Conservation (phyloP, 1,284 basidiomycete species). For the Sporisorium reilianum region DNA sequence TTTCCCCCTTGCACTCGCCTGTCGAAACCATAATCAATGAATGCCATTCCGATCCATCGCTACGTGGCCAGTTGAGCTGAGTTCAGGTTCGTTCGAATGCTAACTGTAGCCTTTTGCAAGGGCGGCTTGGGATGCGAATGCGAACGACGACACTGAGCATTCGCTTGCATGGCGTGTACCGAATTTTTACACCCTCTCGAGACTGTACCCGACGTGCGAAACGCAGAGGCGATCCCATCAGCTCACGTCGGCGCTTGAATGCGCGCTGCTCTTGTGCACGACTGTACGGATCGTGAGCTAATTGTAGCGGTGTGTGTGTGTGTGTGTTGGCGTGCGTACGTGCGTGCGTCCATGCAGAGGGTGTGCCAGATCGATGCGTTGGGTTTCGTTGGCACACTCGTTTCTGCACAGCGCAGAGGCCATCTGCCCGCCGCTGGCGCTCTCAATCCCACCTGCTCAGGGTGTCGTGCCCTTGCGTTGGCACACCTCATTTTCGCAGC, state of each 20-base stretch:
- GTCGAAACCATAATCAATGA: not conserved
- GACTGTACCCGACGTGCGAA: slow-evolving; percentile 1
- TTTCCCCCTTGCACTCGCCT: not conserved
- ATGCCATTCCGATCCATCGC: slow-evolving; percentile 1
- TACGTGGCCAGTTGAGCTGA: too few relatives aligned
- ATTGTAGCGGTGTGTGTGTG: slow-evolving; percentile 1
- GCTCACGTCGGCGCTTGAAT: slow-evolving; percentile 17
- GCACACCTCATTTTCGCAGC: slow-evolving; percentile 3
- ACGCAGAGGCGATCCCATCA: slow-evolving; percentile 17
- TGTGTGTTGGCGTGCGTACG: not conserved
- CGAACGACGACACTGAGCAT: slow-evolving; percentile 24
- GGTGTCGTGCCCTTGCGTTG: slow-evolving; percentile 1
- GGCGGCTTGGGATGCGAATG: not conserved
- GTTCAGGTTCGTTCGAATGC: not conserved
- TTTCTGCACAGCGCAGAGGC: slow-evolving; percentile 23
- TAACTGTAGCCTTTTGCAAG: slow-evolving; percentile 4
- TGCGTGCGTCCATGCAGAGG: slow-evolving; percentile 12
- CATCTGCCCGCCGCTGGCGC: slow-evolving; percentile 9
- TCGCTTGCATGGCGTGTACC: slow-evolving; percentile 17
- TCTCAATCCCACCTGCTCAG: slow-evolving; percentile 4
- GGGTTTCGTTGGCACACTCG: slow-evolving; percentile 8
- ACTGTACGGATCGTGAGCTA: slow-evolving; percentile 13
- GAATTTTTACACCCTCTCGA: not conserved
- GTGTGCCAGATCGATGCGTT: slow-evolving; percentile 19
- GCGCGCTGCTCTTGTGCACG: not conserved